phyloP scores from a whole-genome alignment of 306 rosid genomes.

The Astragalus glycyphyllos region DNA sequence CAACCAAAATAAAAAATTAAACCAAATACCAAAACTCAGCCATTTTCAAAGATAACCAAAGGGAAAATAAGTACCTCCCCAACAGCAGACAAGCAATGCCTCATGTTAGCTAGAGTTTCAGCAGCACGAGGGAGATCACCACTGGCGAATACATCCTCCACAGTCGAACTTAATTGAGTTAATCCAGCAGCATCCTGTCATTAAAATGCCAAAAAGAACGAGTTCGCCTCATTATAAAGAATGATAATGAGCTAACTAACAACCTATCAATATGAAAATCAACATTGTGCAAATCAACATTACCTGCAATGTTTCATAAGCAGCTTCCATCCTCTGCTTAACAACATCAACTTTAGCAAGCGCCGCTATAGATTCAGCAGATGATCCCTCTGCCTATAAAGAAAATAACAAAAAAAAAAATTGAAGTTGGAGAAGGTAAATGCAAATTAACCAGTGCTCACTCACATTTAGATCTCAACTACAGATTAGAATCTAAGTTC shows the following conservation, averaged over 20 bases:
- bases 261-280: constrained; percentile 21
- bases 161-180: constrained; percentile 93
- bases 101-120: constrained; percentile 94
- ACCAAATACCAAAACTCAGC: constrained; percentile 12
- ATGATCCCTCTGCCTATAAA: constrained; percentile 92
- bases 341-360: constrained; percentile 91
- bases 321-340: constrained; percentile 99
- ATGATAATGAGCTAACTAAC: background rate
- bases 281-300: too few species aligned
- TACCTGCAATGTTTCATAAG: constrained; percentile 92
- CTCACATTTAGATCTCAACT: constrained; percentile 24
- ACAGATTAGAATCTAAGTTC: background rate
- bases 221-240: constrained; percentile 26
- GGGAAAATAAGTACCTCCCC: constrained; percentile 72
- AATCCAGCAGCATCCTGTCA: constrained; percentile 97
- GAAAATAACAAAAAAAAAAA: background rate
- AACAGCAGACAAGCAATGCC: constrained; percentile 98
- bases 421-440: background rate
- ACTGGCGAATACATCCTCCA: constrained; percentile 96
- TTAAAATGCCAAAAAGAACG: constrained; percentile 15
- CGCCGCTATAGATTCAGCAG: constrained; percentile 95
- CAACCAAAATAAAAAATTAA: constrained; percentile 8
- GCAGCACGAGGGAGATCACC: constrained; percentile 99
- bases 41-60: constrained; percentile 10
- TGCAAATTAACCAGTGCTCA: background rate